Percentiles rank a stretch among this genome's conserved stretches.
Evolutionary conservation across 1,284 basidiomycete genomes (phyloP).

Genomic region (Cystobasidium slooffiae): DNA sequence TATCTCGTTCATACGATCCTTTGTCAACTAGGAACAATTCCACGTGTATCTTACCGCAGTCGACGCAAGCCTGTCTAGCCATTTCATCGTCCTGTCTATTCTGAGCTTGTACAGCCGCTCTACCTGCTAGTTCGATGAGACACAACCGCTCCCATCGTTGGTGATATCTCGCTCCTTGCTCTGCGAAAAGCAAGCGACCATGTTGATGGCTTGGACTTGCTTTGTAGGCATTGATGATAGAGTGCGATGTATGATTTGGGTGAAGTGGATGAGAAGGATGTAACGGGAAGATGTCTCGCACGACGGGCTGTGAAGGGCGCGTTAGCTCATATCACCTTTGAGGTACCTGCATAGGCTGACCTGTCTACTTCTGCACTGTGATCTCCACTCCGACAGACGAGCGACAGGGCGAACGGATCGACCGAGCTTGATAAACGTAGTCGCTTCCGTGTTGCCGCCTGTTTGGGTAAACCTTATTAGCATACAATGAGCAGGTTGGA

Average conservation of each 20-base stretch:
- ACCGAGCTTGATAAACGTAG: constrained; percentile 50
- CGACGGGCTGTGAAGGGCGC: constrained; percentile 45
- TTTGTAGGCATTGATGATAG: not conserved
- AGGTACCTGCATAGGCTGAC: not conserved
- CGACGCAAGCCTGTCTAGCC: constrained; percentile 39
- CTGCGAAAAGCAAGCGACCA: constrained; percentile 34
- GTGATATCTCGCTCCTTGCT: constrained; percentile 38
- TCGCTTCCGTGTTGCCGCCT: not conserved
- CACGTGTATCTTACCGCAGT: constrained; percentile 49
- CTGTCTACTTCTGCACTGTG: constrained; percentile 41
- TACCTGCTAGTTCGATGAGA: constrained; percentile 50
- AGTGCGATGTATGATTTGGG: constrained; percentile 17
- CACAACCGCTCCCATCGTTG: constrained; percentile 51
- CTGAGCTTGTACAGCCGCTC: constrained; percentile 28
- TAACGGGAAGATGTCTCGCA: constrained; percentile 48
- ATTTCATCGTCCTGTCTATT: not conserved
- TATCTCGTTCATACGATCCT: constrained; percentile 46
- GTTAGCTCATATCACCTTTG: not conserved
- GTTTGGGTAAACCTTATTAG: not conserved
- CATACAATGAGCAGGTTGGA: not conserved
- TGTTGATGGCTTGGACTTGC: constrained; percentile 15
- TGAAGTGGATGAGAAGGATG: constrained; percentile 32
- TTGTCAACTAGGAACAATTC: constrained; percentile 49
- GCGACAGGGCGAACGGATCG: constrained; percentile 46
- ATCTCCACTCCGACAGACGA: constrained; percentile 46